phyloP scores from a whole-genome alignment of 257 asterid species.

The Perilla frutescens region DNA sequence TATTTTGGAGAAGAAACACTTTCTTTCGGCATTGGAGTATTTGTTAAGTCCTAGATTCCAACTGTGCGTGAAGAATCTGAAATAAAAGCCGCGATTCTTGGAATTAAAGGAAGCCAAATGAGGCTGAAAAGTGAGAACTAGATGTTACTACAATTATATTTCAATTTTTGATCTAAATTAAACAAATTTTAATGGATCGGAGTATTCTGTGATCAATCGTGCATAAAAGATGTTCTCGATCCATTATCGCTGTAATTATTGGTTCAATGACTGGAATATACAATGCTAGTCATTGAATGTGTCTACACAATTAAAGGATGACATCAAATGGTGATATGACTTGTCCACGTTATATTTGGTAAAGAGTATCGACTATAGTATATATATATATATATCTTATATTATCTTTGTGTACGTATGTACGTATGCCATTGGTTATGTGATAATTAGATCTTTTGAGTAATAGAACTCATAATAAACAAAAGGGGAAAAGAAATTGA shows the following conservation, averaged over 20 bases:
- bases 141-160: constrained; percentile 24
- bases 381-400: background rate
- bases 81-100: constrained; percentile 52
- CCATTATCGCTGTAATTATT: constrained; percentile 21
- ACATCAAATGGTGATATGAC: background rate
- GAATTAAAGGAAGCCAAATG: constrained; percentile 36
- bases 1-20: constrained; percentile 32
- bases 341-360: background rate
- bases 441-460: too few relatives aligned
- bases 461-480: too few relatives aligned
- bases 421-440: too few relatives aligned
- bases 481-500: background rate
- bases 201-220: background rate
- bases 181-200: too few relatives aligned
- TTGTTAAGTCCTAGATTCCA: constrained; percentile 42
- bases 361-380: background rate
- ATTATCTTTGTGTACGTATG: background rate
- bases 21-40: constrained; percentile 32
- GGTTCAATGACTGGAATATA: background rate
- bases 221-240: constrained; percentile 30
- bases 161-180: background rate
- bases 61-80: constrained; percentile 39
- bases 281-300: constrained; percentile 16
- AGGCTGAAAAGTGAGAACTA: constrained; percentile 32
- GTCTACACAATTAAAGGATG: background rate